phyloP scores from a whole-genome alignment of 345 rosid species.

The Chamaenerion angustifolium region DNA sequence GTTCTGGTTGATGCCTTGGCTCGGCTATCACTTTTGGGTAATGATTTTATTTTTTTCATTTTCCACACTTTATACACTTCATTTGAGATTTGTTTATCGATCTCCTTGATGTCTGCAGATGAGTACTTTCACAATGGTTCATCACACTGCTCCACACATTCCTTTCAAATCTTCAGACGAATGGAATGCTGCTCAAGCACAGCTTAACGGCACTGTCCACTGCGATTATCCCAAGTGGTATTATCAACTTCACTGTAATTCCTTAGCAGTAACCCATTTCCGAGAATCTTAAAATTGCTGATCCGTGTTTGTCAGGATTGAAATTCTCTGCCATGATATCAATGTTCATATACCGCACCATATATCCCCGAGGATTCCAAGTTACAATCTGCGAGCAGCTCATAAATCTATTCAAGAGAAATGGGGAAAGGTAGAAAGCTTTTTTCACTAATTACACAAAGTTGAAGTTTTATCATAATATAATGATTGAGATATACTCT shows the following conservation, averaged over 20 bases:
- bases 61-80: background rate
- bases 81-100: background rate
- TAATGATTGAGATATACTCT: background rate
- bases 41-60: slow-evolving; percentile 5
- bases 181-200: slow-evolving; percentile 90
- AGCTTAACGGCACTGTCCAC: slow-evolving; percentile 85
- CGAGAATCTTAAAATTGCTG: background rate
- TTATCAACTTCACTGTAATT: background rate
- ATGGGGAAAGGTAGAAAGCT: slow-evolving; percentile 65
- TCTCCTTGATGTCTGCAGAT: slow-evolving; percentile 31
- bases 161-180: slow-evolving; percentile 64
- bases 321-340: slow-evolving; percentile 77
- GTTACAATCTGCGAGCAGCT: slow-evolving; percentile 70
- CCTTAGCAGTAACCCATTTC: background rate
- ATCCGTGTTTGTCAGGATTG: slow-evolving; percentile 40
- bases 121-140: slow-evolving; percentile 98
- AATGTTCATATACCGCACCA: slow-evolving; percentile 84
- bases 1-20: slow-evolving; percentile 94
- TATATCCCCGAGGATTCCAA: slow-evolving; percentile 67
- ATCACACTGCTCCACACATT: slow-evolving; percentile 91
- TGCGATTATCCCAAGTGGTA: slow-evolving; percentile 87
- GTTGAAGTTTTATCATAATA: background rate
- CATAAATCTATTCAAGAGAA: slow-evolving; percentile 66
- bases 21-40: slow-evolving; percentile 97
- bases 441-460: background rate